Percentiles rank a stretch among this genome's conserved stretches.
Conservation (phyloP, 2,329 filamentous ascomycete species). For the Ophiobolus disseminans region DNA sequence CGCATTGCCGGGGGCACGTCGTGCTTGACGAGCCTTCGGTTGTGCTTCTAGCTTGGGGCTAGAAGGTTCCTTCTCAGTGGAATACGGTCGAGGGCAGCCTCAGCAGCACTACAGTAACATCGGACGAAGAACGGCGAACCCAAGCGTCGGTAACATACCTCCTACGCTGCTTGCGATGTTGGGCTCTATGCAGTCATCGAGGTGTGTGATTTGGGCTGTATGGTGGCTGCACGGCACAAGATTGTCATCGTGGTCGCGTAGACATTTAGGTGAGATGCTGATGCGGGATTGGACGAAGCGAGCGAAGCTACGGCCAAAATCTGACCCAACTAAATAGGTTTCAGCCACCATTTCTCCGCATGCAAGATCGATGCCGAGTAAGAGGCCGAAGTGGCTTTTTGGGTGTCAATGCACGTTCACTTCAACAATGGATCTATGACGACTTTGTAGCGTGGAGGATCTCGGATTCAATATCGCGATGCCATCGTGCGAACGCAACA, state of each 20-base stretch:
- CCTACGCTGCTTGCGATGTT: not conserved
- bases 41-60: constrained; percentile 23
- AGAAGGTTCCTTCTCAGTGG: not conserved
- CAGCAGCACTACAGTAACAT: not conserved
- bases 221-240: not conserved
- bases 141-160: constrained; percentile 8
- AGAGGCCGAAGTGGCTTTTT: constrained; percentile 11
- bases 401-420: constrained; percentile 14
- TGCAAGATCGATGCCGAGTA: constrained; percentile 13
- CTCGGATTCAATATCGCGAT: constrained; percentile 23
- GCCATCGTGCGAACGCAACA: constrained; percentile 4
- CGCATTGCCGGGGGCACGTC: constrained; percentile 13
- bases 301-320: not conserved
- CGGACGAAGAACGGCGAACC: not conserved
- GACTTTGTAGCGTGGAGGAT: constrained; percentile 4
- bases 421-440: constrained; percentile 3
- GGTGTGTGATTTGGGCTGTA: not conserved
- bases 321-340: not conserved
- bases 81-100: not conserved
- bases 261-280: constrained; percentile 3
- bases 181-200: not conserved
- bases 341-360: constrained; percentile 1
- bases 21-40: constrained; percentile 11
- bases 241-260: constrained; percentile 8
- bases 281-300: not conserved